Base-by-base conservation (phyloP, 164 flowering plant genomes). In the Chimonanthus salicifolius region DNA sequence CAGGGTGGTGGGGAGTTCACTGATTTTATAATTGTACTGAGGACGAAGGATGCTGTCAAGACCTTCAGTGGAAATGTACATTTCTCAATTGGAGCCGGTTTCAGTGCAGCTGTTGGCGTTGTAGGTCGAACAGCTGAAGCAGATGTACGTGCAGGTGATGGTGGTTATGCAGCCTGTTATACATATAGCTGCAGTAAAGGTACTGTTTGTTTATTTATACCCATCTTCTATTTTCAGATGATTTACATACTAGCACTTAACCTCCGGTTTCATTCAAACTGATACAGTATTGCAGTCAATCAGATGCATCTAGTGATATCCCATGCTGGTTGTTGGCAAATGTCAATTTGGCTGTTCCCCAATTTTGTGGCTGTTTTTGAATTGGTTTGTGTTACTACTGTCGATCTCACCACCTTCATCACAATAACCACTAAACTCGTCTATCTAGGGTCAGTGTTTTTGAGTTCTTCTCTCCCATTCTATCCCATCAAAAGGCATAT, bases 101-200 rank as follows among this genome's bases (percentile, higher is more conserved):
- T 89, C 67, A 90, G 98, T 85, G 99, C 98, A 51, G 98, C 99
- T 69, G 88, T 80, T 74, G 99, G 97, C 47, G 69, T 74, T 76
- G 70, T 90, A 72, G 99, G 99, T 68, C 86, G 98, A 47, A 82
- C 90, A 70, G 94, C 83, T 74, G 98, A 88, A 86, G 98, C 97
- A 78, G 97, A 87, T 81, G 6, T 93, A 33, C 88, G 94, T 69
- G 98, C 94, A 74, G 98, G 99, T 67, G 84, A 87, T 83, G 89
- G 94, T 78, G 97, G 98, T 76, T 89, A 77, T 84, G 93, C 92
- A 71, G 94, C 98, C 76, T 95, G 98, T 80, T 93, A 93, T 77
- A 92, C 99, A 20, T 95, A 95, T 80, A 95, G 99, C 84, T 90
- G 97, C 81, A 93, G 99, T 72, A 95, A 95, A 93, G 99, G 99